A percentile compares a stretch with the other conserved stretches of the same genome.
phyloP scores from a whole-genome alignment of 495 filamentous ascomycete species.

The Haplographium delicatum region DNA sequence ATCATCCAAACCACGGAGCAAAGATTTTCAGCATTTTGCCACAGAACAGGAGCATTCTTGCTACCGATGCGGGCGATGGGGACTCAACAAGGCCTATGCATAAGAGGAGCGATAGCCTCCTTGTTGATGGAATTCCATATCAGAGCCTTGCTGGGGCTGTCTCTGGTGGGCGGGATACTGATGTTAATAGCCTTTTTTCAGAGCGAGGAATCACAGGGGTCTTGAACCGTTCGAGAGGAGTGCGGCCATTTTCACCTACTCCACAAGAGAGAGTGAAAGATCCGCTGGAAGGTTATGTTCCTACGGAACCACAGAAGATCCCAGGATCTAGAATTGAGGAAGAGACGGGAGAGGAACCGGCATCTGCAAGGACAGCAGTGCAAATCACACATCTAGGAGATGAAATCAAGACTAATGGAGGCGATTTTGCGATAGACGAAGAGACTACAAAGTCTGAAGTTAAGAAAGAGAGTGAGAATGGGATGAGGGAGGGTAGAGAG shows the following conservation, averaged over 20 bases:
- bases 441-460: conserved; percentile 2
- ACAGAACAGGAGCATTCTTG: conserved; percentile 46
- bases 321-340: conserved; percentile 12
- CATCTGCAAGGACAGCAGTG: conserved; percentile 6
- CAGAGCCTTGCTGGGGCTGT: conserved; percentile 41
- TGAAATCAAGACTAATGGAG: neutral
- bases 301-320: conserved; percentile 9
- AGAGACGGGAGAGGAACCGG: neutral
- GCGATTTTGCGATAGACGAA: neutral
- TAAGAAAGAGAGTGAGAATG: conserved; percentile 22
- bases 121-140: conserved; percentile 39
- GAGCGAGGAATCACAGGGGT: conserved; percentile 26
- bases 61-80: conserved; percentile 6
- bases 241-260: conserved; percentile 51
- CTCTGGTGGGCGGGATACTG: conserved; percentile 24
- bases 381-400: neutral
- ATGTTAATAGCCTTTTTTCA: conserved; percentile 46
- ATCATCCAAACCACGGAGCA: conserved; percentile 32
- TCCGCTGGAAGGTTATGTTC: conserved; percentile 32
- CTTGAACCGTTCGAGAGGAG: conserved; percentile 39
- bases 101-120: conserved; percentile 39
- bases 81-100: conserved; percentile 23
- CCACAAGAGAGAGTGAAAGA: conserved; percentile 33
- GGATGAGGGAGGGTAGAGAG: conserved; percentile 9
- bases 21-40: conserved; percentile 55